phyloP scores from a whole-genome alignment of 352 stramenopile species.

The Peronospora farinosa region DNA sequence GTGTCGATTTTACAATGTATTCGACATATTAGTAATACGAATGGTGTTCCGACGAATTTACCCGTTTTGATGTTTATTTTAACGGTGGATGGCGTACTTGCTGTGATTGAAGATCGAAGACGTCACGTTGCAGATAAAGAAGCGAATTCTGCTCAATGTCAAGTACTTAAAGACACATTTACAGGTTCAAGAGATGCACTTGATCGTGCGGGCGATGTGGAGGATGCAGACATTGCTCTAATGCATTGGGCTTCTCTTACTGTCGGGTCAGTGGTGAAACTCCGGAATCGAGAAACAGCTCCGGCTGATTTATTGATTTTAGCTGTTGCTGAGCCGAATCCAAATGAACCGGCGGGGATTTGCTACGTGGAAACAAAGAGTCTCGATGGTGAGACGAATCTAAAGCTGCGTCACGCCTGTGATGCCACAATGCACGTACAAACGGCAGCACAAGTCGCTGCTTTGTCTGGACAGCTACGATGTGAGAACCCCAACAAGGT shows the following conservation, averaged over 20 bases:
- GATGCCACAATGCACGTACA: slow-evolving; percentile 48
- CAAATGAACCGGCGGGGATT: slow-evolving; percentile 54
- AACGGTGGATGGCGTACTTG: slow-evolving; percentile 79
- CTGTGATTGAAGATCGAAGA: slow-evolving; percentile 78
- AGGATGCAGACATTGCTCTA: slow-evolving; percentile 43
- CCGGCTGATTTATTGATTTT: slow-evolving; percentile 85
- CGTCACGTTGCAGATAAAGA: slow-evolving; percentile 74
- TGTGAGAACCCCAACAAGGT: slow-evolving; percentile 77
- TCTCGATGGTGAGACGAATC: slow-evolving; percentile 87
- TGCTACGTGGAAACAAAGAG: slow-evolving; percentile 87
- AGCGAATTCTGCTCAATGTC: slow-evolving; percentile 70
- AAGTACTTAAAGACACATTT: slow-evolving; percentile 49
- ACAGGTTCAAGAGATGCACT: slow-evolving; percentile 31
- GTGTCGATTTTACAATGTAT: slow-evolving; percentile 83
- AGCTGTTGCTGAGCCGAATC: slow-evolving; percentile 57
- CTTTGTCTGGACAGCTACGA: slow-evolving; percentile 44
- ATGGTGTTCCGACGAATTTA: slow-evolving; percentile 69
- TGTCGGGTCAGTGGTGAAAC: slow-evolving; percentile 79
- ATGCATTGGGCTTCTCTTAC: slow-evolving; percentile 71
- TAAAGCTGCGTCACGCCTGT: slow-evolving; percentile 79
- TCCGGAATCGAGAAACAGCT: slow-evolving; percentile 70
- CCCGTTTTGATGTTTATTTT: slow-evolving; percentile 86
- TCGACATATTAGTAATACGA: slow-evolving; percentile 78
- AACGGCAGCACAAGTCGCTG: slow-evolving; percentile 29
- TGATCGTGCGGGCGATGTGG: slow-evolving; percentile 13